Conservation (phyloP, 257 asterid species). For the Plantago ovata region DNA sequence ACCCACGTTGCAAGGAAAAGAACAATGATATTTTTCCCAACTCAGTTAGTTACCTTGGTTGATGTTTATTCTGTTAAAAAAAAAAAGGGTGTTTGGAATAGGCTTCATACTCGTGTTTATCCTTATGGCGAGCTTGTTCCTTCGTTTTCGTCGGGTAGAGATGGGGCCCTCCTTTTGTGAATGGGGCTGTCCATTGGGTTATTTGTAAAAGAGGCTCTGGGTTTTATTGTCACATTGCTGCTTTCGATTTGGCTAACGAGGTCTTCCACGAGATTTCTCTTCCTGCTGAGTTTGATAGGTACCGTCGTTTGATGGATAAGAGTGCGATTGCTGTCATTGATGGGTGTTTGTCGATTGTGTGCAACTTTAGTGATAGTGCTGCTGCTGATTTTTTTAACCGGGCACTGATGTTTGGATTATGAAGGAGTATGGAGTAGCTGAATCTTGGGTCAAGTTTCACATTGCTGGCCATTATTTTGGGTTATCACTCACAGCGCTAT, state of each 20-base stretch:
- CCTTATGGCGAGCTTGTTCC: not conserved
- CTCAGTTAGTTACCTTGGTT: not conserved
- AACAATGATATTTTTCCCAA: too few relatives aligned
- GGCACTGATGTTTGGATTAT: too few relatives aligned
- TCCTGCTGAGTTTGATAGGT: not conserved
- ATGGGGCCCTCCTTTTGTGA: not conserved
- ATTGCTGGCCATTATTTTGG: not conserved
- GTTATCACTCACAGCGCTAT: not conserved
- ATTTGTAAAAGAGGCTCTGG: not conserved
- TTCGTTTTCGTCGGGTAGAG: not conserved
- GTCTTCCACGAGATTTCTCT: not conserved
- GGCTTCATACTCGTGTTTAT: not conserved
- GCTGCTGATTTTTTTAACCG: too few relatives aligned
- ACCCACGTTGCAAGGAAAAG: too few relatives aligned
- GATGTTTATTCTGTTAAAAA: not conserved
- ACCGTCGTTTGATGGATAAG: not conserved
- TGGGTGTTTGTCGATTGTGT: not conserved
- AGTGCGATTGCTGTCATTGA: not conserved
- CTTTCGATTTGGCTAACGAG: slow-evolving; percentile 3
- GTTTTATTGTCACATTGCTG: not conserved
- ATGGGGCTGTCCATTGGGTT: not conserved
- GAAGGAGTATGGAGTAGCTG: too few relatives aligned
- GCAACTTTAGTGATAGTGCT: not conserved
- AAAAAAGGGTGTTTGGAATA: not conserved
- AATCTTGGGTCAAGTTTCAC: not conserved